These are phyloP conservation scores for Rhynchospora pubera DNA, from an alignment of 176 grass and related monocot genomes.

Conservation along the genomic window DNA sequence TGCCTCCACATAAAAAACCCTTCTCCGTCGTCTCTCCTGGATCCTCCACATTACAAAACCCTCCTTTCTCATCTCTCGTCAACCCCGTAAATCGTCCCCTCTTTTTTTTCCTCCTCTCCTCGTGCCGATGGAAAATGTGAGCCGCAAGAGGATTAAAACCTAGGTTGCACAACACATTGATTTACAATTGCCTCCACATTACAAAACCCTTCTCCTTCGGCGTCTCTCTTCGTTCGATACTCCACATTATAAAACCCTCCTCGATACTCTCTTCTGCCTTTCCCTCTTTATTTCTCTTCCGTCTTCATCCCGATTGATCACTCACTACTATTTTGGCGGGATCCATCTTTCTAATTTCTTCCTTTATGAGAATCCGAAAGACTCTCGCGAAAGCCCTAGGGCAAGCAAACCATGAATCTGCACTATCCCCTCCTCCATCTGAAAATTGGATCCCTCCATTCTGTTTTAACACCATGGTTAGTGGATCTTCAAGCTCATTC, in stretches of 20 bases:
- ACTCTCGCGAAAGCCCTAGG: constrained; percentile 6
- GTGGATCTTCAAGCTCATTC: background rate
- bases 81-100: background rate
- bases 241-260: background rate
- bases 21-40: too few species aligned
- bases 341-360: background rate
- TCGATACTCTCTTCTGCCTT: background rate
- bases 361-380: constrained; percentile 15
- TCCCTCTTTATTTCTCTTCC: background rate
- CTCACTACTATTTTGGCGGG: background rate
- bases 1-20: background rate
- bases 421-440: background rate
- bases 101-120: background rate
- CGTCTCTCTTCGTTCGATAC: background rate
- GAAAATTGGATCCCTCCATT: background rate
- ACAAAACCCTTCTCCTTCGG: background rate
- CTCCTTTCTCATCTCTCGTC: constrained; percentile 11
- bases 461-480: background rate
- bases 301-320: background rate
- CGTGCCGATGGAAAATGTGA: background rate
- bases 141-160: background rate
- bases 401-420: background rate
- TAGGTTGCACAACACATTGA: background rate
- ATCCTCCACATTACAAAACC: too few species aligned
- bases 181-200: background rate